These are phyloP conservation scores for Onygenales sp. DNA, from an alignment of 2,329 filamentous ascomycete genomes.

Conservation along the genomic window DNA sequence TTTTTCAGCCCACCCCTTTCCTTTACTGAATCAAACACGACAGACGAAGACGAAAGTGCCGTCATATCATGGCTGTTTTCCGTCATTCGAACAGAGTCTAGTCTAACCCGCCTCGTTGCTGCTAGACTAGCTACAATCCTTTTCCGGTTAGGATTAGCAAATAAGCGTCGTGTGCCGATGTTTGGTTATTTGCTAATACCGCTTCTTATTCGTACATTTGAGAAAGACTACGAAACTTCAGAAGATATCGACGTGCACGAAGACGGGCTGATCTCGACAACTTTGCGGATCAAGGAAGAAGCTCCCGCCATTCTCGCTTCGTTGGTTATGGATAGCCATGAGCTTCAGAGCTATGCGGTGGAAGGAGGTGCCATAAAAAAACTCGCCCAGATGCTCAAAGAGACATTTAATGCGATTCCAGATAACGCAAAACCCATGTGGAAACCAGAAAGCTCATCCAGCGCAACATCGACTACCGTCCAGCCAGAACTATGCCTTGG, in stretches of 20 bases:
- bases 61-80: constrained; percentile 63
- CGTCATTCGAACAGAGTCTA: constrained; percentile 31
- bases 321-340: constrained; percentile 67
- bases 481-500: constrained; percentile 44
- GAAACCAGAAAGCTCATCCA: constrained; percentile 32
- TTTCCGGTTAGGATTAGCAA: constrained; percentile 58
- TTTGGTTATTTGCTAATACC: constrained; percentile 62
- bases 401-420: constrained; percentile 52
- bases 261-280: constrained; percentile 29
- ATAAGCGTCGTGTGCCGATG: constrained; percentile 53
- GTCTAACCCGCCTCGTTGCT: constrained; percentile 57
- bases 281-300: constrained; percentile 54
- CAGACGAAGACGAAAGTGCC: constrained; percentile 58
- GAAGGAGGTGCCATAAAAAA: constrained; percentile 57
- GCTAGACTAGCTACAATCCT: constrained; percentile 59
- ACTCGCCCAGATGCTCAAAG: constrained; percentile 55
- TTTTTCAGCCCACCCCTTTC: constrained; percentile 27
- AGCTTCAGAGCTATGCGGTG: constrained; percentile 71
- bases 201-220: constrained; percentile 57
- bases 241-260: constrained; percentile 31
- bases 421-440: constrained; percentile 45
- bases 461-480: constrained; percentile 11
- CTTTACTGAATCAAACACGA: constrained; percentile 28
- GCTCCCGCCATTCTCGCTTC: constrained; percentile 68
- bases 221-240: constrained; percentile 38